A percentile compares a stretch with the other conserved stretches of the same genome.
These are phyloP conservation scores for Huntiella bhutanensis DNA, from an alignment of 2,329 filamentous ascomycete genomes.

Conservation along the genomic window DNA sequence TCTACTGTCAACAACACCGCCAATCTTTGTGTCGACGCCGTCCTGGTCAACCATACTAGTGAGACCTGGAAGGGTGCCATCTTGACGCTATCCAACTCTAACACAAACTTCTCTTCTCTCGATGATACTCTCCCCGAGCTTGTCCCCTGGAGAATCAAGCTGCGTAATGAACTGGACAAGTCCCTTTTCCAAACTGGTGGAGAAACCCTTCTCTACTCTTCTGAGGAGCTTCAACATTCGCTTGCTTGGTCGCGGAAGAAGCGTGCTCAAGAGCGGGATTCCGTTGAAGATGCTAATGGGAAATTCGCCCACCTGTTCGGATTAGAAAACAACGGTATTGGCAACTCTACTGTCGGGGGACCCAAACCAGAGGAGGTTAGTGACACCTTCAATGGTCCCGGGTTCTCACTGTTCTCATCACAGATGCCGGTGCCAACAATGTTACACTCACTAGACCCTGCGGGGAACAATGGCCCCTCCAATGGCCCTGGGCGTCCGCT, in stretches of 20 bases:
- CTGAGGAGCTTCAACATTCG: constrained; percentile 21
- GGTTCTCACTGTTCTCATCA: no score
- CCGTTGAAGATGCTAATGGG: no score
- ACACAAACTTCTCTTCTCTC: constrained; percentile 37
- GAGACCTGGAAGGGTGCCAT: constrained; percentile 45
- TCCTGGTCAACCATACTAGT: constrained; percentile 40
- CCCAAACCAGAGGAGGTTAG: no score
- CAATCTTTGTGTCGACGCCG: constrained; percentile 40
- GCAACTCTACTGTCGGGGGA: no score
- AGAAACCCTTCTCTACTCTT: constrained; percentile 20
- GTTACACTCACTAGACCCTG: no score
- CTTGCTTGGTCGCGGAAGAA: constrained; percentile 16
- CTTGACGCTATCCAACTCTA: constrained; percentile 42
- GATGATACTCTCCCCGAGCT: constrained; percentile 36
- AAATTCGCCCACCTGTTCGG: no score
- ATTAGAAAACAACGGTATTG: no score
- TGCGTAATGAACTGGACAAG: constrained; percentile 19
- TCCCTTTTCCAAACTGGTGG: constrained; percentile 4
- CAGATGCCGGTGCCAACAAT: no score
- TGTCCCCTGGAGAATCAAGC: constrained; percentile 35
- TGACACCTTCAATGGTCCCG: no score
- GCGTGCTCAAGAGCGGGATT: constrained; percentile 5
- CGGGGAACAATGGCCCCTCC: no score
- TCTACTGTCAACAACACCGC: constrained; percentile 34
- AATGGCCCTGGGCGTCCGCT: no score